These are phyloP conservation scores for Trichophyton verrucosum DNA, from an alignment of 2,329 filamentous ascomycete species.

Conservation along the genomic window DNA sequence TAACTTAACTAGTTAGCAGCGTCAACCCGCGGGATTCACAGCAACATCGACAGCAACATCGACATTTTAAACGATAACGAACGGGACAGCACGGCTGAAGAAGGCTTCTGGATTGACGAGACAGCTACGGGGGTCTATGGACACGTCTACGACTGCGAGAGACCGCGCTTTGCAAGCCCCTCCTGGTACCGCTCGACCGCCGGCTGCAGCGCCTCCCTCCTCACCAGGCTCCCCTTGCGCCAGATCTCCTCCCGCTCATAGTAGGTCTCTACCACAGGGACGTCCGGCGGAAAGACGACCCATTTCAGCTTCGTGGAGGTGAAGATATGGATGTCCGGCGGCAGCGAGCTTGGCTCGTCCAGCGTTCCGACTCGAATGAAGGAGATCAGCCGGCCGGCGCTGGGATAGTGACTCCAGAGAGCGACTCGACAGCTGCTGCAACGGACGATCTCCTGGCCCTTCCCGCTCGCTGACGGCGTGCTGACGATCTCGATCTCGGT, in stretches of 20 bases:
- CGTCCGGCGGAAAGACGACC: constrained; percentile 22
- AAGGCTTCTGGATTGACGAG: not conserved
- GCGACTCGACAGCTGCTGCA: constrained; percentile 34
- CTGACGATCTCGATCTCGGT: constrained; percentile 17
- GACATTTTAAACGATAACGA: not conserved
- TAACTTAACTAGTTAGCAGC: not conserved
- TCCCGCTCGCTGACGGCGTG: constrained; percentile 31
- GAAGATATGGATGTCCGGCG: constrained; percentile 39
- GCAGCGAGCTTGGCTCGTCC: constrained; percentile 26
- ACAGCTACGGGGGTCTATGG: no score
- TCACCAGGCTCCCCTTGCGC: constrained; percentile 23
- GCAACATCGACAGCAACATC: not conserved
- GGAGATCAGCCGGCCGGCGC: constrained; percentile 20
- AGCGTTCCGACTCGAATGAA: constrained; percentile 38
- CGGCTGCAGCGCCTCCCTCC: constrained; percentile 10
- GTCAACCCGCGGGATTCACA: no score
- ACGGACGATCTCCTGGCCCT: constrained; percentile 31
- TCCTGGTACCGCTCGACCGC: not conserved
- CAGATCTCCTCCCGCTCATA: constrained; percentile 27
- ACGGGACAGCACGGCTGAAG: not conserved
- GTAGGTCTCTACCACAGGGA: constrained; percentile 27
- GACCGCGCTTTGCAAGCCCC: not conserved
- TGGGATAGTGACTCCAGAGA: constrained; percentile 34
- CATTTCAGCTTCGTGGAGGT: constrained; percentile 30
- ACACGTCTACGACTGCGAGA: not conserved